Evolutionary conservation across 768 basidiomycete genomes (phyloP).

Genomic region (Psilocybe tampanensis): DNA sequence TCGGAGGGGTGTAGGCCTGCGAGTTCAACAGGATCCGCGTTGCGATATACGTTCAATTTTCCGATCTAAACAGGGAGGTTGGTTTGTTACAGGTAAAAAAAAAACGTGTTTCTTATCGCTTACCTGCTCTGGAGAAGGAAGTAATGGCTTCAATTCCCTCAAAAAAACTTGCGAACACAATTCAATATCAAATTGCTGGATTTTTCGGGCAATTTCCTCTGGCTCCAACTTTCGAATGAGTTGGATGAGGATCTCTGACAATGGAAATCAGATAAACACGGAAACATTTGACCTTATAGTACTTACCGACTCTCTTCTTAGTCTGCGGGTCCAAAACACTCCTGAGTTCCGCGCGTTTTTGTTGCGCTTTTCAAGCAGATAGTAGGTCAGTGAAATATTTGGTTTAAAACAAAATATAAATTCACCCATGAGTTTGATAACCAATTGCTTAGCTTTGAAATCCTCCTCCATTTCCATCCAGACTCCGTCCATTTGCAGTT

Average conservation of each 20-base stretch:
- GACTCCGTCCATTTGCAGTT: slow-evolving; percentile 82
- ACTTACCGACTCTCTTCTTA: slow-evolving; percentile 92
- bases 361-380: slow-evolving; percentile 67
- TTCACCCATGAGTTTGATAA: slow-evolving; percentile 86
- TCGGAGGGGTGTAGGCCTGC: slow-evolving; percentile 91
- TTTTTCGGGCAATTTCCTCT: slow-evolving; percentile 82
- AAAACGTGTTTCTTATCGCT: slow-evolving; percentile 8
- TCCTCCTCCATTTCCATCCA: slow-evolving; percentile 98
- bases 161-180: slow-evolving; percentile 90
- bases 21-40: slow-evolving; percentile 84
- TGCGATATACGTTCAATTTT: slow-evolving; percentile 88
- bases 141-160: slow-evolving; percentile 81
- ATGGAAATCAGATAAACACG: slow-evolving; percentile 3
- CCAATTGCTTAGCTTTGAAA: slow-evolving; percentile 95
- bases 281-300: no score
- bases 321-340: slow-evolving; percentile 91
- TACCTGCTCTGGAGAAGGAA: slow-evolving; percentile 92
- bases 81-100: slow-evolving; percentile 3
- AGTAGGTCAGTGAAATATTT: slow-evolving; percentile 1
- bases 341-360: slow-evolving; percentile 86
- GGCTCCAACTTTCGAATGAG: slow-evolving; percentile 82
- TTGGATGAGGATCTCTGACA: slow-evolving; percentile 90
- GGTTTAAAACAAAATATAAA: neutral
- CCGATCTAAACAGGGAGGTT: slow-evolving; percentile 55
- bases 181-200: slow-evolving; percentile 85